Percentiles rank a stretch among this genome's conserved stretches.
Evolutionary conservation across 2,329 filamentous ascomycete species (phyloP).

Genomic region (Fusarium sp.): DNA sequence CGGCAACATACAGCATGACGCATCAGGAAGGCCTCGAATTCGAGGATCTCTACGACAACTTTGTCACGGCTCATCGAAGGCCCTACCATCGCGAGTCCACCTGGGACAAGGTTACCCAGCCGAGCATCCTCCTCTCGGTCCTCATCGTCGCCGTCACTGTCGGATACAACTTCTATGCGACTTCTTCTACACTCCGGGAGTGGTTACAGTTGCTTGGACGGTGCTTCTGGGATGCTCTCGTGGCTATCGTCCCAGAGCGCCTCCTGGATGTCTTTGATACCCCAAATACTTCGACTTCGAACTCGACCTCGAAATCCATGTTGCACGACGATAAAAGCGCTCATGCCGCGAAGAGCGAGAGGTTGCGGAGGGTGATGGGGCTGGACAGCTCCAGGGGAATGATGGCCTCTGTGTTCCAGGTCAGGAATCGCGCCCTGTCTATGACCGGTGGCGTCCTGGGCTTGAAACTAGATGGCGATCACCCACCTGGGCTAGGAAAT

Average conservation of each 20-base stretch:
- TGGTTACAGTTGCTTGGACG: constrained; percentile 48
- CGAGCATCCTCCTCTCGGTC: constrained; percentile 51
- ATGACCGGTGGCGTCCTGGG: constrained; percentile 60
- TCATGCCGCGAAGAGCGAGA: constrained; percentile 72
- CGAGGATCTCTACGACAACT: constrained; percentile 52
- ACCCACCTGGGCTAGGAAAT: constrained; percentile 82
- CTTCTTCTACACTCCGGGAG: constrained; percentile 47
- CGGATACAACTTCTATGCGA: constrained; percentile 50
- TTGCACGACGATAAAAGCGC: constrained; percentile 53
- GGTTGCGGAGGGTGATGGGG: constrained; percentile 72
- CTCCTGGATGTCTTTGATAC: constrained; percentile 69
- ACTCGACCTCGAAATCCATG: constrained; percentile 55
- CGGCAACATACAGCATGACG: constrained; percentile 48
- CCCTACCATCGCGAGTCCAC: constrained; percentile 42
- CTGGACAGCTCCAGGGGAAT: constrained; percentile 65
- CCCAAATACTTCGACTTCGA: constrained; percentile 63
- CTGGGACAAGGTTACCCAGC: constrained; percentile 50
- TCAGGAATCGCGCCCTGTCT: constrained; percentile 66
- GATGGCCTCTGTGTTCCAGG: constrained; percentile 68
- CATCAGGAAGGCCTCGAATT: constrained; percentile 46
- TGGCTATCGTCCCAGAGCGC: constrained; percentile 67
- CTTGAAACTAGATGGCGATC: constrained; percentile 55
- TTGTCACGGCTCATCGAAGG: constrained; percentile 49
- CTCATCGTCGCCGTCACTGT: constrained; percentile 50
- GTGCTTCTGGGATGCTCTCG: constrained; percentile 70